A percentile compares a stretch with the other conserved stretches of the same genome.
Conservation (phyloP, 805 yeast species). For the Wickerhamomyces chambardii region DNA sequence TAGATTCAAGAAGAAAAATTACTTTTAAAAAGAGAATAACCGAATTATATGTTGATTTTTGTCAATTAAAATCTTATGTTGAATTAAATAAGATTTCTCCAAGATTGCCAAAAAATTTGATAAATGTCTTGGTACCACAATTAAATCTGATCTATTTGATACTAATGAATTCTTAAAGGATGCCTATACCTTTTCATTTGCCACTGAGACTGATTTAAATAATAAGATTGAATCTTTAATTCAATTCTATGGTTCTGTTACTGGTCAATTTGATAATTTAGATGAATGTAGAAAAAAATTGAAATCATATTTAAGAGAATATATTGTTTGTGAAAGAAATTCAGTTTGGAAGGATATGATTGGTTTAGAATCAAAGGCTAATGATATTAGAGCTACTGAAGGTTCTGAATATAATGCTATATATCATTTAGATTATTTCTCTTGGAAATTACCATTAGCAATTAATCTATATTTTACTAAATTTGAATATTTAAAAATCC, state of each 20-base stretch:
- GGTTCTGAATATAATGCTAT: slow-evolving; percentile 20
- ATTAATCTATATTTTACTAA: slow-evolving; percentile 16
- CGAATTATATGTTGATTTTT: slow-evolving; percentile 58
- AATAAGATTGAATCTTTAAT: slow-evolving; percentile 41
- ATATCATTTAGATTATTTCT: slow-evolving; percentile 22
- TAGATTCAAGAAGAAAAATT: slow-evolving; percentile 43
- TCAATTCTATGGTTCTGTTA: slow-evolving; percentile 44
- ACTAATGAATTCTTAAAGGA: slow-evolving; percentile 31
- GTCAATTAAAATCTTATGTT: slow-evolving; percentile 75
- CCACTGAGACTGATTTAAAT: slow-evolving; percentile 41
- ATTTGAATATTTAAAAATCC: slow-evolving; percentile 28
- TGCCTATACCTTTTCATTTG: slow-evolving; percentile 46
- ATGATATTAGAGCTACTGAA: slow-evolving; percentile 22
- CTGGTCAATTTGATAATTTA: slow-evolving; percentile 21
- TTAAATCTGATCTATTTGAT: slow-evolving; percentile 41
- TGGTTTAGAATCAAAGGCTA: slow-evolving; percentile 74
- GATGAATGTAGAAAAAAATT: slow-evolving; percentile 40
- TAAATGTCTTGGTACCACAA: slow-evolving; percentile 53
- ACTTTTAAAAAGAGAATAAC: slow-evolving; percentile 60
- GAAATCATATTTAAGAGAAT: slow-evolving; percentile 65
- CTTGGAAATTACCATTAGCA: slow-evolving; percentile 21
- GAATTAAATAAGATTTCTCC: slow-evolving; percentile 83
- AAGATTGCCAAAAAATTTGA: slow-evolving; percentile 89
- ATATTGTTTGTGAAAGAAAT: slow-evolving; percentile 94
- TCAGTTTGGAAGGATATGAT: slow-evolving; percentile 98